phyloP scores from a whole-genome alignment of 2,329 filamentous ascomycete genomes.

The Paecilomyces variotii region DNA sequence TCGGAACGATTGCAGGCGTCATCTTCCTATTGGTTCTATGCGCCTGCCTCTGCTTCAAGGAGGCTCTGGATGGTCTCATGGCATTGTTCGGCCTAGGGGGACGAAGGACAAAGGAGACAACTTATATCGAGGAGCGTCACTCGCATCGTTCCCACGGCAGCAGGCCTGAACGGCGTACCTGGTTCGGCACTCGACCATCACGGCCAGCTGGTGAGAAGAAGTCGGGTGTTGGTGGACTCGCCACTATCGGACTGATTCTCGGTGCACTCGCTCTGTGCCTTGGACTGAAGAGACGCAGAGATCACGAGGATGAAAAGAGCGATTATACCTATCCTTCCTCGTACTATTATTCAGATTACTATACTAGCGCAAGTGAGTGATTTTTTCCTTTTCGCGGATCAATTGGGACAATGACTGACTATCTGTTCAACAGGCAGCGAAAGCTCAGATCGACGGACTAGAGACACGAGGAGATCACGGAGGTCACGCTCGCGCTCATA shows the following conservation, averaged over 20 bases:
- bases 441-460: conserved; percentile 36
- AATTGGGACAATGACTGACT: not conserved
- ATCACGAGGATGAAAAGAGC: conserved; percentile 33
- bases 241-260: conserved; percentile 34
- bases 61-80: conserved; percentile 31
- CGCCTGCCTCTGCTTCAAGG: conserved; percentile 36
- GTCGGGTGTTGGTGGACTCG: conserved; percentile 31
- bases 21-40: conserved; percentile 38
- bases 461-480: conserved; percentile 12
- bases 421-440: conserved; percentile 28
- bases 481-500: conserved; percentile 2
- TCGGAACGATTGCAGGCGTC: conserved; percentile 39
- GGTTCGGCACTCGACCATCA: conserved; percentile 35
- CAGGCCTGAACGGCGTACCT: conserved; percentile 24
- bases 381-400: not conserved
- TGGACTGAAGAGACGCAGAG: conserved; percentile 35
- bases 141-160: conserved; percentile 25
- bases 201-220: conserved; percentile 27
- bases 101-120: conserved; percentile 30
- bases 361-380: conserved; percentile 35
- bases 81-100: conserved; percentile 35
- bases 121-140: conserved; percentile 32
- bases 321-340: conserved; percentile 30
- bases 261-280: conserved; percentile 38
- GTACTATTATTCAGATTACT: conserved; percentile 35